These are phyloP conservation scores for Kurtzmaniella fragi DNA, from an alignment of 805 yeast species.

Conservation along the genomic window DNA sequence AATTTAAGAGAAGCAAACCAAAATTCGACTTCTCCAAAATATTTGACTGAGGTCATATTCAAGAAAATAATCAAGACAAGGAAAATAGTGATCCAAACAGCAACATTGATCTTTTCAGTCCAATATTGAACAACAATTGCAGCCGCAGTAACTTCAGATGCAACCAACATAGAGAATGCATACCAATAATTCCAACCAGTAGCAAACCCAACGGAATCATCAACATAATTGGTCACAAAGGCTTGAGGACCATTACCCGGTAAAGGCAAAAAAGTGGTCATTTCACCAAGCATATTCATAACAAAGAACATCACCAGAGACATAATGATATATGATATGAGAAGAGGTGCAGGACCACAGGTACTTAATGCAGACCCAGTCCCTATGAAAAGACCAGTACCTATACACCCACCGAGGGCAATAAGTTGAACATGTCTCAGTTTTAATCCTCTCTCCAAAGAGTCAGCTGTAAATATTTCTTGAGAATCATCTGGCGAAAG, in stretches of 20 bases:
- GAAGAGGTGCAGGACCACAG: slow-evolving; percentile 63
- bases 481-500: slow-evolving; percentile 12
- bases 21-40: slow-evolving; percentile 34
- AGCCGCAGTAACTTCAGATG: slow-evolving; percentile 33
- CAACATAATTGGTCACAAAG: slow-evolving; percentile 23
- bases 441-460: slow-evolving; percentile 35
- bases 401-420: slow-evolving; percentile 82
- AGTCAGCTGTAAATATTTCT: slow-evolving; percentile 14
- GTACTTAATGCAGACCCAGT: slow-evolving; percentile 53
- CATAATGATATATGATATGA: slow-evolving; percentile 31
- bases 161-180: slow-evolving; percentile 27
- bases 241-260: slow-evolving; percentile 31
- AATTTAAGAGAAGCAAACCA: slow-evolving; percentile 30
- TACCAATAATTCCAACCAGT: slow-evolving; percentile 31
- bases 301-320: slow-evolving; percentile 22
- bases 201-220: slow-evolving; percentile 28
- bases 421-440: slow-evolving; percentile 62
- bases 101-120: slow-evolving; percentile 26
- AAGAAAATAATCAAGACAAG: slow-evolving; percentile 18
- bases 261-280: slow-evolving; percentile 29
- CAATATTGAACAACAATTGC: slow-evolving; percentile 30
- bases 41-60: slow-evolving; percentile 25
- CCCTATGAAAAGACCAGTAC: slow-evolving; percentile 67
- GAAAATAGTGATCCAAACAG: slow-evolving; percentile 36
- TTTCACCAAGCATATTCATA: slow-evolving; percentile 29